Conservation (phyloP, 768 basidiomycete species). For the Tulasnella sp. region DNA sequence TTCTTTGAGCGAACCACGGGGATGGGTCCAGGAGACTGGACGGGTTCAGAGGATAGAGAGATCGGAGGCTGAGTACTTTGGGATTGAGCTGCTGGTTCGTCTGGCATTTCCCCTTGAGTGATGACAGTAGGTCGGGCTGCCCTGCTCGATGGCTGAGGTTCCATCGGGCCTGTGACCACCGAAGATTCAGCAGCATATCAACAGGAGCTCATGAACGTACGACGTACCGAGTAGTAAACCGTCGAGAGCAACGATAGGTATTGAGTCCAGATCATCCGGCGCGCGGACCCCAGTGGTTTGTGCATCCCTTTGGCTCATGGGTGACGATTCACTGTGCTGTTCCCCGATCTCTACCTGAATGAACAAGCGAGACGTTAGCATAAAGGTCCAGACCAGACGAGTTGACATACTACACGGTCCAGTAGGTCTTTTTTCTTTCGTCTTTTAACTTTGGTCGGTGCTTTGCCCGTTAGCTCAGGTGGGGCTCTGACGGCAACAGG, state of each 20-base stretch:
- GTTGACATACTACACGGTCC: background rate
- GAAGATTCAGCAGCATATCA: background rate
- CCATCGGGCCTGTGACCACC: background rate
- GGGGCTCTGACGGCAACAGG: constrained; percentile 37
- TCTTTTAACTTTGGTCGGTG: background rate
- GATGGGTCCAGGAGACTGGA: background rate
- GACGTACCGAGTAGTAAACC: constrained; percentile 21
- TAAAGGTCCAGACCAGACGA: background rate
- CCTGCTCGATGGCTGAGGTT: constrained; percentile 43
- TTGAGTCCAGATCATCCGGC: constrained; percentile 74
- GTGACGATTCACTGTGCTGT: background rate
- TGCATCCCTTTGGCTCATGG: background rate
- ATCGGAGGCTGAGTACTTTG: background rate
- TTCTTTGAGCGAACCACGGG: constrained; percentile 10
- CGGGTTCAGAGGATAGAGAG: background rate
- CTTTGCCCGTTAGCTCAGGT: background rate
- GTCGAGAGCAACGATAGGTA: constrained; percentile 55
- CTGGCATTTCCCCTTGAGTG: constrained; percentile 82
- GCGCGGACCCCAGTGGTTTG: constrained; percentile 36
- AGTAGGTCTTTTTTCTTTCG: background rate
- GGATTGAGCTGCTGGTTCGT: constrained; percentile 38
- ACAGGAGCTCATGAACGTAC: background rate
- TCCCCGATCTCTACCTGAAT: background rate
- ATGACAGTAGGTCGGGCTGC: constrained; percentile 56
- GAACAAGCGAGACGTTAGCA: background rate